phyloP scores from a whole-genome alignment of 1,284 basidiomycete species.

The Papiliotrema flavescens region DNA sequence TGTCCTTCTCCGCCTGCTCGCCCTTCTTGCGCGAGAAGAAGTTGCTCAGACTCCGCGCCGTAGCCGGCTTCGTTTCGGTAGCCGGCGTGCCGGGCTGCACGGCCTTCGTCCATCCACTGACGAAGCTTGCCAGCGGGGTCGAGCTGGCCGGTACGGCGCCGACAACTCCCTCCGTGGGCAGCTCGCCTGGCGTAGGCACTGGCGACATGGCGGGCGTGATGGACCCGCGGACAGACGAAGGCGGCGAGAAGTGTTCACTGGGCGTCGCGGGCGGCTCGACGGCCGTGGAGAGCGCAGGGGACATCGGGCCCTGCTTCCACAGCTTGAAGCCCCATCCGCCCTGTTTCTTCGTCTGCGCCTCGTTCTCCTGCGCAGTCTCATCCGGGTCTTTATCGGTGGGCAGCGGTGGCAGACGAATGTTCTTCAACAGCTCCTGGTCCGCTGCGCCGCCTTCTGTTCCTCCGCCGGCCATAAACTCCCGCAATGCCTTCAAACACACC shows the following conservation, averaged over 20 bases:
- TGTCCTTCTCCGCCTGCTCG: slow-evolving; percentile 8
- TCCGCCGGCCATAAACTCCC: slow-evolving; percentile 68
- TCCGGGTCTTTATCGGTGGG: slow-evolving; percentile 58
- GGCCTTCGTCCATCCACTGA: slow-evolving; percentile 35
- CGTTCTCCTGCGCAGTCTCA: slow-evolving; percentile 11
- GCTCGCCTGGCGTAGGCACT: slow-evolving; percentile 10
- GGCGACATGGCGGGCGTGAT: slow-evolving; percentile 14
- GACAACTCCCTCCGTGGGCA: slow-evolving; percentile 12
- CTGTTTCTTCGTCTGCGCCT: slow-evolving; percentile 4
- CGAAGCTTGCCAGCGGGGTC: slow-evolving; percentile 32
- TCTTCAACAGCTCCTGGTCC: slow-evolving; percentile 25
- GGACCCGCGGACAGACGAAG: slow-evolving; percentile 11
- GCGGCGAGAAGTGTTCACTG: slow-evolving; percentile 10
- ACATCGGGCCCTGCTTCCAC: slow-evolving; percentile 18
- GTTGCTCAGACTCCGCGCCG: slow-evolving; percentile 18
- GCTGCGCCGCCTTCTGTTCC: slow-evolving; percentile 15
- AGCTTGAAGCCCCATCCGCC: slow-evolving; percentile 36
- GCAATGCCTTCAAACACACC: slow-evolving; percentile 70
- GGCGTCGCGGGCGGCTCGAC: slow-evolving; percentile 27
- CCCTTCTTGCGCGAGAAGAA: slow-evolving; percentile 24
- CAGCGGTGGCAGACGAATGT: slow-evolving; percentile 57
- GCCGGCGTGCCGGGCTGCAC: slow-evolving; percentile 18
- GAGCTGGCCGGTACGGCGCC: slow-evolving; percentile 7
- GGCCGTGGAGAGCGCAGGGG: slow-evolving; percentile 19
- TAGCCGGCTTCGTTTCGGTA: slow-evolving; percentile 1